These are phyloP conservation scores for Aspergillus pseudoglaucus DNA, from an alignment of 2,329 filamentous ascomycete species.

Conservation along the genomic window DNA sequence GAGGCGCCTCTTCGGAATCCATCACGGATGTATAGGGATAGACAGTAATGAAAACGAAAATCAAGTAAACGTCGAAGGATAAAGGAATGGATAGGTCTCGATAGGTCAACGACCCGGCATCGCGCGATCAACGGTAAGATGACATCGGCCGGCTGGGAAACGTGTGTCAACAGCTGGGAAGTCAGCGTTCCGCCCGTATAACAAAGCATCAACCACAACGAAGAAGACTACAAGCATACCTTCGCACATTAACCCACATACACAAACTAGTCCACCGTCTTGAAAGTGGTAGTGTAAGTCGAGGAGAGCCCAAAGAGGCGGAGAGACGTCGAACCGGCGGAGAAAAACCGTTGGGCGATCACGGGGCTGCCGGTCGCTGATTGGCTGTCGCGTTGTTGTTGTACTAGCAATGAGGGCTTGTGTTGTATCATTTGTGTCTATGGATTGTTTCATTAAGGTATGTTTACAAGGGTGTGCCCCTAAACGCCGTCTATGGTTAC, in stretches of 20 bases:
- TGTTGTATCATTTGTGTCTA: too few species aligned
- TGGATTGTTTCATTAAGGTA: too few species aligned
- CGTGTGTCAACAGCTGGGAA: not conserved
- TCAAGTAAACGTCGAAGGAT: not conserved
- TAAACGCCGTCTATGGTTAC: too few species aligned
- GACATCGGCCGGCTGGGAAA: not conserved
- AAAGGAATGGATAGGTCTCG: not conserved
- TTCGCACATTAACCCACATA: too few species aligned
- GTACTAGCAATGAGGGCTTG: not conserved
- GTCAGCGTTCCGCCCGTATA: too few species aligned
- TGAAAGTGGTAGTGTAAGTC: too few species aligned
- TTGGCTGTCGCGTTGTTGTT: not conserved
- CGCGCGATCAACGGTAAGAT: not conserved
- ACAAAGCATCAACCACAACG: too few species aligned
- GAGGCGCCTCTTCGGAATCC: conserved; percentile 35
- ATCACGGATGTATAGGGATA: conserved; percentile 12
- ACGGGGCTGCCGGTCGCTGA: conserved; percentile 11
- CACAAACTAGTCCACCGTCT: too few species aligned
- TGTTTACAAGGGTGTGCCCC: too few species aligned
- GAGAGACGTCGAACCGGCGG: conserved; percentile 1
- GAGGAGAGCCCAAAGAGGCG: not conserved
- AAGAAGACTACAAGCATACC: too few species aligned
- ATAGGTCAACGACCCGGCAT: not conserved
- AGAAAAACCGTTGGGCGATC: conserved; percentile 8
- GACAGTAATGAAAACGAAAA: not conserved